Conservation (phyloP, 2,329 filamentous ascomycete species). For the Sporothrix euskadiensis region DNA sequence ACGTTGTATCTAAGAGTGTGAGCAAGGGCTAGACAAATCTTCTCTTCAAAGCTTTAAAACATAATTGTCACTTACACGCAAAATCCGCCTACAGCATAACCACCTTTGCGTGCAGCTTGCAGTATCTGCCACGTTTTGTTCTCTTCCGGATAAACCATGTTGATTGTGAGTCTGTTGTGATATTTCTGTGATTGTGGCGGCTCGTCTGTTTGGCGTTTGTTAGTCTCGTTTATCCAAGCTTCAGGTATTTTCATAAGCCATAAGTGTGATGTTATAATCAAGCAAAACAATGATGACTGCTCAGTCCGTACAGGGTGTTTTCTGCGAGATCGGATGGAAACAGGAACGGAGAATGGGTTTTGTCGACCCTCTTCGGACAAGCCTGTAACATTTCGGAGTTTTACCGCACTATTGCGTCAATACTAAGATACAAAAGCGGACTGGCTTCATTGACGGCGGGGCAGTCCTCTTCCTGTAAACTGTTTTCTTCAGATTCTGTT, state of each 20-base stretch:
- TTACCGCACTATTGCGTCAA: not conserved
- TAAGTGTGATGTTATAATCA: not conserved
- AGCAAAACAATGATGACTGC: not conserved
- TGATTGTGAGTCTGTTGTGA: not conserved
- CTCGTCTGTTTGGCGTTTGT: not conserved
- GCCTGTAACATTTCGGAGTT: not conserved
- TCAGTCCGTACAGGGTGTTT: no score
- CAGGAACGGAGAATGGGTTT: not conserved
- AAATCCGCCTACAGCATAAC: constrained; percentile 24
- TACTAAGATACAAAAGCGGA: not conserved
- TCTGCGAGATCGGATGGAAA: not conserved
- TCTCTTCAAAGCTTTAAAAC: not conserved
- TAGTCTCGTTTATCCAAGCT: not conserved
- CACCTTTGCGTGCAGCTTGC: constrained; percentile 20
- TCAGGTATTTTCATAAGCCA: not conserved
- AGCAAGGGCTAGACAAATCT: not conserved
- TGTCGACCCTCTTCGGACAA: not conserved
- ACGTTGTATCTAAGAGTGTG: constrained; percentile 61
- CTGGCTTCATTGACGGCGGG: not conserved
- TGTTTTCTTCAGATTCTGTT: not conserved
- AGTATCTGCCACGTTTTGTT: constrained; percentile 24
- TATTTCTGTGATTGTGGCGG: not conserved
- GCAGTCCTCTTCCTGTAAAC: not conserved
- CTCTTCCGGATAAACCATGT: not conserved
- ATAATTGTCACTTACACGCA: not conserved